Percentiles rank a stretch among this genome's conserved stretches.
Conservation (phyloP, 306 rosid species). For the Citrullus mucosospermus region DNA sequence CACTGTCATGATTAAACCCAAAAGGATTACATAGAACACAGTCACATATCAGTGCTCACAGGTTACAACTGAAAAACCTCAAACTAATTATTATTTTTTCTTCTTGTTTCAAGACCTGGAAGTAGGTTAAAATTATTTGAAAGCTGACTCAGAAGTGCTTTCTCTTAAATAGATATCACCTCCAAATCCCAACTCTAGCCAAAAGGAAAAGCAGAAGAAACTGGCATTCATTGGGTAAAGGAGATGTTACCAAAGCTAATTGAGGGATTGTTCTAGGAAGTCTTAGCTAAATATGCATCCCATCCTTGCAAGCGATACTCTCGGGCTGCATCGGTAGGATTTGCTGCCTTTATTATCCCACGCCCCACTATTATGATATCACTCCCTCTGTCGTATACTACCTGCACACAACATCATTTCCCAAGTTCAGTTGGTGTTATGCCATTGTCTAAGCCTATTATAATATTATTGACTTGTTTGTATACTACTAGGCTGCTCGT, state of each 20-base stretch:
- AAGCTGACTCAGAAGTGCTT: not conserved
- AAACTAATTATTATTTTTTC: not conserved
- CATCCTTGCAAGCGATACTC: conserved; percentile 81
- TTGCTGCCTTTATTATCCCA: conserved; percentile 71
- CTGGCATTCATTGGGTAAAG: not conserved
- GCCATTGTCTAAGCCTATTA: not conserved
- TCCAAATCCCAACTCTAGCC: not conserved
- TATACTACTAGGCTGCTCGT: not conserved
- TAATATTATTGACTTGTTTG: not conserved
- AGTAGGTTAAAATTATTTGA: not conserved
- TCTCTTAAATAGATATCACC: not conserved
- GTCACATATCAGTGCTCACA: not conserved
- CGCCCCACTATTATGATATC: conserved; percentile 83
- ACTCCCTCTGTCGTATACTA: conserved; percentile 71
- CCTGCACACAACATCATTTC: conserved; percentile 34
- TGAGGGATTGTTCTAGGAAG: not conserved
- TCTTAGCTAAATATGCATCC: conserved; percentile 65
- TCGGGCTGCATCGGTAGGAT: conserved; percentile 60
- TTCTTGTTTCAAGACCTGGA: not conserved
- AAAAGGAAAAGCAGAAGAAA: not conserved
- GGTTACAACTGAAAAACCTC: not conserved
- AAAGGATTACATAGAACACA: not conserved
- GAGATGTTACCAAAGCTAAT: not conserved
- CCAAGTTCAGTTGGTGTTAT: not conserved
- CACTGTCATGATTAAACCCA: not conserved